phyloP scores from a whole-genome alignment of 495 filamentous ascomycete genomes.

The Stereocaulon alpinum region DNA sequence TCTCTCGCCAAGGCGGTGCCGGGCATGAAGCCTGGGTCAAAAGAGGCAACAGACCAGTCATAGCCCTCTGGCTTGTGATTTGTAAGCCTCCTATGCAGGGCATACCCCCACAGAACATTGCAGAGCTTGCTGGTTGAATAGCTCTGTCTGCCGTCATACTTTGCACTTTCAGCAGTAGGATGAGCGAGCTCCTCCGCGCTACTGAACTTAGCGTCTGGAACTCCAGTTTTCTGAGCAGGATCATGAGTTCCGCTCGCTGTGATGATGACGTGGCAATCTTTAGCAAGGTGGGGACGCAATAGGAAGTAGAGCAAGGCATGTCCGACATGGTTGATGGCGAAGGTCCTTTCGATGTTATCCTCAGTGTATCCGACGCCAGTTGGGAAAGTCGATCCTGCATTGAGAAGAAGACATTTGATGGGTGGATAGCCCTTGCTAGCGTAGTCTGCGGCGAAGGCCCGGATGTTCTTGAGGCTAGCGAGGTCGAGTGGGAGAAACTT shows the following conservation, averaged over 20 bases:
- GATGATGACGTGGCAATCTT: constrained; percentile 38
- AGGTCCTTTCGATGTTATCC: constrained; percentile 38
- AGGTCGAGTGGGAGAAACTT: constrained; percentile 35
- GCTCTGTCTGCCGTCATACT: constrained; percentile 23
- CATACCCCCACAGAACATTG: constrained; percentile 33
- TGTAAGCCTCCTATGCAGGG: constrained; percentile 28
- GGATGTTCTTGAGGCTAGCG: constrained; percentile 31
- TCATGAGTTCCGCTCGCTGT: constrained; percentile 29
- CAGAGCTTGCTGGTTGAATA: constrained; percentile 25
- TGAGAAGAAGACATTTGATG: constrained; percentile 37
- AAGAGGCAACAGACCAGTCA: constrained; percentile 29
- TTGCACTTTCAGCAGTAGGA: constrained; percentile 20
- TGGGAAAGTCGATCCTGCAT: constrained; percentile 35
- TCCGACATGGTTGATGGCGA: constrained; percentile 31
- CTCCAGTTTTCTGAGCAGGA: constrained; percentile 25
- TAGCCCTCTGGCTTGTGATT: constrained; percentile 17
- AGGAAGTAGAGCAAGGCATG: constrained; percentile 44
- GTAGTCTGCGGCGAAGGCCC: constrained; percentile 31
- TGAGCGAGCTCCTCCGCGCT: constrained; percentile 28
- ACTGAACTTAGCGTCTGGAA: constrained; percentile 26
- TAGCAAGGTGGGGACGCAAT: constrained; percentile 35
- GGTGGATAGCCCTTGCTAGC: constrained; percentile 30
- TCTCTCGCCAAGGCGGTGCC: constrained; percentile 34
- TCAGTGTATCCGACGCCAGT: constrained; percentile 24
- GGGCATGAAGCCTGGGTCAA: constrained; percentile 40